Evolutionary conservation across 306 rosid species (phyloP).

Genomic region (Pyrus betulifolia): DNA sequence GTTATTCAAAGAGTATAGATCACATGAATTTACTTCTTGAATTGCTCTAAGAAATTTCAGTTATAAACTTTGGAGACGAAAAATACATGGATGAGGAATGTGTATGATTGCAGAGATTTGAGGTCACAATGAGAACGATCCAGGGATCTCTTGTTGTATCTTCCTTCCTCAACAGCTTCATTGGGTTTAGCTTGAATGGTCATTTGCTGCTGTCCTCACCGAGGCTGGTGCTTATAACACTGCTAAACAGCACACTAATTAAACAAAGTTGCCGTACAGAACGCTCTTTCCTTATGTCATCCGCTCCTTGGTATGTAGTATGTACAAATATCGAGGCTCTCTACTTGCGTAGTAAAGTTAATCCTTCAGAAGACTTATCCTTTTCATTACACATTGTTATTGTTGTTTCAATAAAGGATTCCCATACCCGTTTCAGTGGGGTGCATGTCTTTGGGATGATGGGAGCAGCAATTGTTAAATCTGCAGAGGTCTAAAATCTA

Average conservation of each 20-base stretch:
- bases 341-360: background rate
- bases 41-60: background rate
- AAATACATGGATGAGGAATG: conserved; percentile 1
- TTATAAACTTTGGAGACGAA: background rate
- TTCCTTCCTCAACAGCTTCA: conserved; percentile 64
- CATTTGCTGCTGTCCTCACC: conserved; percentile 79
- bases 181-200: conserved; percentile 71
- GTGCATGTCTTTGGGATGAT: conserved; percentile 92
- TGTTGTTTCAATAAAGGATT: conserved; percentile 44
- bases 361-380: background rate
- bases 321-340: background rate
- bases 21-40: background rate
- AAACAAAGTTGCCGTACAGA: conserved; percentile 69
- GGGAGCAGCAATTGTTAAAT: conserved; percentile 90
- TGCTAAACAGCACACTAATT: conserved; percentile 31
- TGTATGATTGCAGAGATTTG: conserved; percentile 59
- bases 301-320: conserved; percentile 69
- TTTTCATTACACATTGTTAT: background rate
- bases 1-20: background rate
- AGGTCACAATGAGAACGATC: conserved; percentile 60
- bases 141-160: conserved; percentile 85
- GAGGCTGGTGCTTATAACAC: conserved; percentile 74
- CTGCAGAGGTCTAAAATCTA: conserved; percentile 63
- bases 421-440: conserved; percentile 97
- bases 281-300: conserved; percentile 52